Percentiles rank a stretch among this genome's conserved stretches.
phyloP scores from a whole-genome alignment of 108 stramenopile species.

The Fragilaria crotonensis region DNA sequence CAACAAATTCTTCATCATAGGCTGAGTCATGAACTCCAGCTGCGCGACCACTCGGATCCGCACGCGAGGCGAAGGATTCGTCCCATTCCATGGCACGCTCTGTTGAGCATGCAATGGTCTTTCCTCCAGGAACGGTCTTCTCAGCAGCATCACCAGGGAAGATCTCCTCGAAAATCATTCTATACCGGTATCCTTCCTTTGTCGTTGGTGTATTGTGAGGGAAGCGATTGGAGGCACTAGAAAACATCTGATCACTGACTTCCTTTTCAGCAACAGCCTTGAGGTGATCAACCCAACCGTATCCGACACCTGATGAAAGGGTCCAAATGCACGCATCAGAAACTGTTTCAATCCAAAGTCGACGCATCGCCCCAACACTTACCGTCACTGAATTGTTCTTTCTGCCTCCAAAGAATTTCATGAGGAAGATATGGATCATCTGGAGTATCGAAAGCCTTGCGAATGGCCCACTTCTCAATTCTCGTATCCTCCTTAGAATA shows the following conservation, averaged over 20 bases:
- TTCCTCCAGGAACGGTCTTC: slow-evolving; percentile 94
- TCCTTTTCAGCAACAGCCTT: slow-evolving; percentile 87
- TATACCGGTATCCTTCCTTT: slow-evolving; percentile 98
- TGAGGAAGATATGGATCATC: slow-evolving; percentile 96
- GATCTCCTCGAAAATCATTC: slow-evolving; percentile 93
- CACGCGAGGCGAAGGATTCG: slow-evolving; percentile 69
- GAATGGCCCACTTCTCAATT: slow-evolving; percentile 96
- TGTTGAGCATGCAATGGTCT: slow-evolving; percentile 97
- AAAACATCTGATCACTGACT: slow-evolving; percentile 92
- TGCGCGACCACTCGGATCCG: slow-evolving; percentile 94
- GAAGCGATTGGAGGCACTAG: slow-evolving; percentile 86
- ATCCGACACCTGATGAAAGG: slow-evolving; percentile 79
- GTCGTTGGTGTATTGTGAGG: slow-evolving; percentile 96
- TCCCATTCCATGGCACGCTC: slow-evolving; percentile 97
- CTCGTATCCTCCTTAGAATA: slow-evolving; percentile 66
- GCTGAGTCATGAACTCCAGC: slow-evolving; percentile 94
- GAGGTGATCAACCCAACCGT: slow-evolving; percentile 95
- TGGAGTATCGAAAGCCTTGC: slow-evolving; percentile 98
- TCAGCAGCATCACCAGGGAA: slow-evolving; percentile 96
- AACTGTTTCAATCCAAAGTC: slow-evolving; percentile 1
- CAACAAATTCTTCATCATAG: slow-evolving; percentile 83
- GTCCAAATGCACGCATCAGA: too few species aligned
- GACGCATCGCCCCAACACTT: slow-evolving; percentile 12
- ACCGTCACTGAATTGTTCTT: slow-evolving; percentile 99
- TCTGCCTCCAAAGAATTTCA: slow-evolving; percentile 98